Evolutionary conservation across 495 filamentous ascomycete genomes (phyloP).

Genomic region (Penicillium soppii): DNA sequence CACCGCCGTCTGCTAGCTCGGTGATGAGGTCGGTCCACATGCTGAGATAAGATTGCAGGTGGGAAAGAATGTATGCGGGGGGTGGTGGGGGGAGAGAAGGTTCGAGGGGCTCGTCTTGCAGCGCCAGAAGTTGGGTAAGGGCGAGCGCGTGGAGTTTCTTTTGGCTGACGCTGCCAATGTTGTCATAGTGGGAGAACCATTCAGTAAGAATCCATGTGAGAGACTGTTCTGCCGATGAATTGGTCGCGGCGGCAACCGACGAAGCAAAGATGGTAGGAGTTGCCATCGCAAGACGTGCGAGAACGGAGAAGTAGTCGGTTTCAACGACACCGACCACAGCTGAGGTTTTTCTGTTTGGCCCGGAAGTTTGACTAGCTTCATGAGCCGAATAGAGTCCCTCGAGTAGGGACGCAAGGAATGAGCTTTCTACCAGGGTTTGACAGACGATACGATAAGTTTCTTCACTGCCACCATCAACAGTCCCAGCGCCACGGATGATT

Average conservation of each 20-base stretch:
- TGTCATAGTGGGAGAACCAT: constrained; percentile 88
- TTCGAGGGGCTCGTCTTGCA: constrained; percentile 51
- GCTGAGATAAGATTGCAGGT: constrained; percentile 65
- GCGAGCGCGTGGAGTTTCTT: constrained; percentile 83
- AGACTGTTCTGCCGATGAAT: constrained; percentile 47
- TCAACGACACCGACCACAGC: constrained; percentile 67
- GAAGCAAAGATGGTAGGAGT: constrained; percentile 64
- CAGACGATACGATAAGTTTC: constrained; percentile 62
- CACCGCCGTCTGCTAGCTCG: constrained; percentile 53
- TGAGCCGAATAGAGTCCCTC: constrained; percentile 69
- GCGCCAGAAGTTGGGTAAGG: constrained; percentile 74
- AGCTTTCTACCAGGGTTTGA: constrained; percentile 65
- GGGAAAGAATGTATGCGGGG: constrained; percentile 54
- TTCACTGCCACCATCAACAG: constrained; percentile 67
- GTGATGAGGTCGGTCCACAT: constrained; percentile 69
- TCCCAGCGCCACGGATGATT: constrained; percentile 66
- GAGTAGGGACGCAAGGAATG: constrained; percentile 64
- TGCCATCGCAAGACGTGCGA: constrained; percentile 74
- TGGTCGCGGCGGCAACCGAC: constrained; percentile 43
- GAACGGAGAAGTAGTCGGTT: constrained; percentile 79
- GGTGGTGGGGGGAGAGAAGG: constrained; percentile 19
- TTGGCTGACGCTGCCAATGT: constrained; percentile 68
- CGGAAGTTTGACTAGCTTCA: constrained; percentile 71
- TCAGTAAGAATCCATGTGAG: constrained; percentile 74
- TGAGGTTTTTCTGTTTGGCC: constrained; percentile 64